Evolutionary conservation across 1,284 basidiomycete genomes (phyloP), one percentile per base, ranked within the genome.

Genomic region (Caloboletus firmus): DNA sequence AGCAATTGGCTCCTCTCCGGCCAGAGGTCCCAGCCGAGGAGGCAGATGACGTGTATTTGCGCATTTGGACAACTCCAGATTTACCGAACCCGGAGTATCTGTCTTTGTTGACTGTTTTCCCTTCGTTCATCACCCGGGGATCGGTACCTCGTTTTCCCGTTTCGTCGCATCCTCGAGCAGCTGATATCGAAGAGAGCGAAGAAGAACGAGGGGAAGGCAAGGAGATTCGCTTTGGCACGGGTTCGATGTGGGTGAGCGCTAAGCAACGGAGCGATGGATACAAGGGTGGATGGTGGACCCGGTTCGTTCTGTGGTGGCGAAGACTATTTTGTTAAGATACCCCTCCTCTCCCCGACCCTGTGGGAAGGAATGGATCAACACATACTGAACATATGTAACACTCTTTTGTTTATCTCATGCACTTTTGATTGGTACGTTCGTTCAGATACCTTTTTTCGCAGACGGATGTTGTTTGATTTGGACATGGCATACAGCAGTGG

Each of bases 281-380:
- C 82, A 75, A 80, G 63, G 87, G 88, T 18, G 77, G 80, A 51
- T 89, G 84, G 85, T 90, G 87, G 87, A 79, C 79, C 41, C 76
- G 84, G 59, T 82, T 91, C 64, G 73, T 82, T 60, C 67, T 82
- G 32, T 91, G 88, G 89, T 85, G 83, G 78, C 81, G 79, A 65
- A 80, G 77, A 70, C 59, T 84, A 37, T 88, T 89, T 71, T 88
- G 86, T 70, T 83, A 75, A 71, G 59, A 65, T 68, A 61, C 59
- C 57, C 52, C 44, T 47, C 42, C 31, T 49, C 24, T 39, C 35
- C 26, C 35, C n/a, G 36, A 15, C 30, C 31, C 30, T 39, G 22
- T 31, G 20, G 57, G 40, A 43, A 30, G 61, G 54, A 52, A 49
- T 43, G 30, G 54, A 62, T 48, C 52, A 15, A 53, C 57, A 53